Conservation (phyloP, 805 yeast species). For the Barnettozyma vustinii region DNA sequence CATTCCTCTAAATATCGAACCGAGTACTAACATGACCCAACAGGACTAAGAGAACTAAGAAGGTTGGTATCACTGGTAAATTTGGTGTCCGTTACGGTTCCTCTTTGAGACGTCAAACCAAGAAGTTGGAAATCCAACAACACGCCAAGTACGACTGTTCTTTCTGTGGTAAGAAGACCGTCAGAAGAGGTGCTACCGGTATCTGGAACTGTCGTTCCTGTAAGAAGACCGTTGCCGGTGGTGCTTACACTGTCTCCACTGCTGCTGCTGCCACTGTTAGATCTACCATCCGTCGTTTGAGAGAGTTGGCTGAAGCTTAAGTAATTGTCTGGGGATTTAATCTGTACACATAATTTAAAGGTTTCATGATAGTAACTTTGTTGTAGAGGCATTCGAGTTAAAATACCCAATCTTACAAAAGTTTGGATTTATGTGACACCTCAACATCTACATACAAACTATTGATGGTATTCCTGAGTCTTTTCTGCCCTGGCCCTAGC, state of each 20-base stretch:
- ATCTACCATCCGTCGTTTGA: conserved; percentile 99
- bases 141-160: conserved; percentile 99
- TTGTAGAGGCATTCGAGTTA: too few species aligned
- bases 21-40: conserved; percentile 1
- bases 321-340: conserved; percentile 13
- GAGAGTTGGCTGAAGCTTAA: conserved; percentile 99
- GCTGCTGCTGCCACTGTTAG: conserved; percentile 99
- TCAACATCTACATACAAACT: too few species aligned
- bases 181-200: conserved; percentile 97
- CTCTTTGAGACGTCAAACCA: conserved; percentile 98
- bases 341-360: conserved; percentile 17
- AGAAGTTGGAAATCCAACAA: conserved; percentile 98
- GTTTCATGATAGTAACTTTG: conserved; percentile 17
- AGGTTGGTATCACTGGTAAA: conserved; percentile 99
- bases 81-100: conserved; percentile 99
- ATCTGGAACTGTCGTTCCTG: conserved; percentile 98
- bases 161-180: conserved; percentile 99
- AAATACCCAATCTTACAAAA: too few species aligned
- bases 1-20: background rate
- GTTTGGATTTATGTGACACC: too few species aligned
- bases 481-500: too few species aligned
- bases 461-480: too few species aligned
- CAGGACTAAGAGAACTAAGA: conserved; percentile 99
- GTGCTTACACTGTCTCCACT: conserved; percentile 99
- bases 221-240: conserved; percentile 97